Percentiles rank a stretch among this genome's conserved stretches.
Evolutionary conservation across 2,329 filamentous ascomycete species (phyloP).

Genomic region (Cryphonectria radicalis): DNA sequence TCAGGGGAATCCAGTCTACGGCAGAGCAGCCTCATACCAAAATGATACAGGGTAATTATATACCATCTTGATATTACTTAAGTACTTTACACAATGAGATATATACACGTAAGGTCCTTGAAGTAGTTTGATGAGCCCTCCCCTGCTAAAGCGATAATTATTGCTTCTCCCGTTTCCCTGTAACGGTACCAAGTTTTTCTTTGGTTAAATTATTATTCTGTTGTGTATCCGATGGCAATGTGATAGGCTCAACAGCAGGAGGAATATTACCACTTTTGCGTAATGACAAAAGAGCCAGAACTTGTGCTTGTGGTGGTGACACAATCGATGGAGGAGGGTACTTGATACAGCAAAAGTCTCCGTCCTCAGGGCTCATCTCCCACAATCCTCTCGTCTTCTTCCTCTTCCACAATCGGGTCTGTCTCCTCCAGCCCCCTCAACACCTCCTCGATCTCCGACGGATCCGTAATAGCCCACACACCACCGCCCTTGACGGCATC

Average conservation of each 20-base stretch:
- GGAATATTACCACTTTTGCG: neutral
- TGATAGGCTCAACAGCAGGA: neutral
- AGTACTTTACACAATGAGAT: no score
- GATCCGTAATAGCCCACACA: slow-evolving; percentile 89
- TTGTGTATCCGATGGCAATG: neutral
- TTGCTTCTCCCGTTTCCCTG: neutral
- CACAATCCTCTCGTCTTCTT: slow-evolving; percentile 48
- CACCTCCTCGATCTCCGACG: slow-evolving; percentile 73
- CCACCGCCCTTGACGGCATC: slow-evolving; percentile 85
- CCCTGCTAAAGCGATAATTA: neutral
- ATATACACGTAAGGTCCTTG: no score
- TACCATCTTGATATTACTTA: no score
- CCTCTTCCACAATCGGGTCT: slow-evolving; percentile 55
- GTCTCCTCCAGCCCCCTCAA: slow-evolving; percentile 69
- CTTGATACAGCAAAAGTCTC: neutral
- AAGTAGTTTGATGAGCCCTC: neutral
- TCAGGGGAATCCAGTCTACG: no score
- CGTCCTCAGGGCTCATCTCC: slow-evolving; percentile 22
- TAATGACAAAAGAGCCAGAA: neutral
- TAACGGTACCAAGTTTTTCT: neutral
- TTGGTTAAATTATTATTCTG: neutral
- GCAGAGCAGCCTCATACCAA: no score
- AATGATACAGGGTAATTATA: no score
- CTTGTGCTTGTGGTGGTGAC: neutral
- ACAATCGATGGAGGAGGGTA: neutral